Evolutionary conservation across 352 stramenopile genomes (phyloP).

Genomic region (Globisporangium paddicum): DNA sequence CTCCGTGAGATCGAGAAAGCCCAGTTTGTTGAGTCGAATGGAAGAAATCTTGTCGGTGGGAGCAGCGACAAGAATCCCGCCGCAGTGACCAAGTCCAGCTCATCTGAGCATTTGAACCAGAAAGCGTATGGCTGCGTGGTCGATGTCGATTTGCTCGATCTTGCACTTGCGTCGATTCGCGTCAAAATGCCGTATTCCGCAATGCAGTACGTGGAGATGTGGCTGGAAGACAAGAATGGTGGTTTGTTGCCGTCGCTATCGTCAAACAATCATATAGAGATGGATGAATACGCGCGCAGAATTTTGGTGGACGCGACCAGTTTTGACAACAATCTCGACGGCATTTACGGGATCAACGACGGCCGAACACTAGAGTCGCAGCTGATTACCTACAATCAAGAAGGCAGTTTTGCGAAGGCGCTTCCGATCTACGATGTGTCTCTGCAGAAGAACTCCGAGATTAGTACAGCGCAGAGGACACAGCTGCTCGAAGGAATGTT

Average conservation of each 20-base stretch:
- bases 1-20: conserved; percentile 72
- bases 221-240: conserved; percentile 58
- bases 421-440: conserved; percentile 73
- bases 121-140: conserved; percentile 53
- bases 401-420: conserved; percentile 49
- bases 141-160: conserved; percentile 53
- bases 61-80: background rate
- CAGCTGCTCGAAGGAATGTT: conserved; percentile 43
- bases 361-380: conserved; percentile 61
- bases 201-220: conserved; percentile 90
- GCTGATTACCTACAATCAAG: conserved; percentile 67
- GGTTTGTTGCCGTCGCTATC: conserved; percentile 39
- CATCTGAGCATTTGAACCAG: conserved; percentile 18
- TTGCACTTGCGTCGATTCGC: conserved; percentile 56
- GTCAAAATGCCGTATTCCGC: conserved; percentile 87
- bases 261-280: conserved; percentile 19
- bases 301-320: conserved; percentile 68
- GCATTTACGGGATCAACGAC: conserved; percentile 79
- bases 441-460: conserved; percentile 26
- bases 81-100: background rate
- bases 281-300: conserved; percentile 28
- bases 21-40: conserved; percentile 66
- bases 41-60: conserved; percentile 14
- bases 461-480: background rate
- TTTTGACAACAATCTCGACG: conserved; percentile 61